Conservation (phyloP, 352 stramenopile genomes). For the Globisporangium radiosum region DNA sequence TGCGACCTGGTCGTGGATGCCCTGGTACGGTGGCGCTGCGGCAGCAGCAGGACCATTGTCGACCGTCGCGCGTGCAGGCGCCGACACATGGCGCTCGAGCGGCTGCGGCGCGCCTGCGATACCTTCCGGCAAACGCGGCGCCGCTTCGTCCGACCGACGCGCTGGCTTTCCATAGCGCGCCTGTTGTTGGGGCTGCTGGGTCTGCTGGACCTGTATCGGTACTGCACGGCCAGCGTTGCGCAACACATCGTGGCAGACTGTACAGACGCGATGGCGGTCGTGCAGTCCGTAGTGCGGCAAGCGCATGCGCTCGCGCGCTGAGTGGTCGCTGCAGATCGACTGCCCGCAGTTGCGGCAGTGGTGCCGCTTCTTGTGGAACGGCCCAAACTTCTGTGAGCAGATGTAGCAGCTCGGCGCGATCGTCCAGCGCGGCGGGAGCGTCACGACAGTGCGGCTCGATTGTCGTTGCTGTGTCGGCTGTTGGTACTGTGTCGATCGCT, state of each 20-base stretch:
- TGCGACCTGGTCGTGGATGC: conserved; percentile 74
- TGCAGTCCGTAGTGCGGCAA: conserved; percentile 77
- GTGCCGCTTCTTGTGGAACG: conserved; percentile 77
- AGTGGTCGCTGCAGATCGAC: conserved; percentile 83
- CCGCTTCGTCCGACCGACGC: conserved; percentile 53
- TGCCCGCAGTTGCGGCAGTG: conserved; percentile 85
- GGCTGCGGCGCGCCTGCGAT: conserved; percentile 15
- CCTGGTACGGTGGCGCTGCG: conserved; percentile 21
- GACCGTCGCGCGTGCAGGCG: conserved; percentile 41
- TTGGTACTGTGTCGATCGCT: not conserved
- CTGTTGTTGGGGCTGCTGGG: conserved; percentile 14
- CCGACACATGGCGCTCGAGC: conserved; percentile 72
- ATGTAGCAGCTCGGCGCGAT: conserved; percentile 82
- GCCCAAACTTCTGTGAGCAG: conserved; percentile 72
- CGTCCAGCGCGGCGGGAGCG: conserved; percentile 75
- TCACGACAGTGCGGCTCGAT: conserved; percentile 34
- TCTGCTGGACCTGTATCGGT: conserved; percentile 17
- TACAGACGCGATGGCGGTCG: conserved; percentile 77
- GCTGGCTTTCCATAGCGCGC: conserved; percentile 8
- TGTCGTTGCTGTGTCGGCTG: conserved; percentile 14
- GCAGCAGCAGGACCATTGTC: not conserved
- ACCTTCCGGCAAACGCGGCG: conserved; percentile 7
- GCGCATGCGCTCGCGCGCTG: conserved; percentile 71
- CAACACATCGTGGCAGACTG: conserved; percentile 71
- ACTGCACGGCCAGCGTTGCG: conserved; percentile 32